These are phyloP conservation scores for Pichia sp. DNA, from an alignment of 1,139 yeast species.

Conservation along the genomic window DNA sequence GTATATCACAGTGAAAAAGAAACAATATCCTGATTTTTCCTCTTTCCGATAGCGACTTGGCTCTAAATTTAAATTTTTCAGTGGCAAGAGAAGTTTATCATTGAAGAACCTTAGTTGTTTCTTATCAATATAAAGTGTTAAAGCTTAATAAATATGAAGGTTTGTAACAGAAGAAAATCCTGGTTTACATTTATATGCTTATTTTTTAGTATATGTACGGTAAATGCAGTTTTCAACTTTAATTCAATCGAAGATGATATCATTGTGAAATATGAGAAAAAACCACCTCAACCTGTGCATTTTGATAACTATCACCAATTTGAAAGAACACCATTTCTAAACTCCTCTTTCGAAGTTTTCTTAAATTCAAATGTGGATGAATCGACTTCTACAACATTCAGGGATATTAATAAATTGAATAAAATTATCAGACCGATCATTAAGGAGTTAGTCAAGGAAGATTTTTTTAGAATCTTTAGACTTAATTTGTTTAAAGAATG, in stretches of 20 bases:
- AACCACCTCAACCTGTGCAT: constrained; percentile 20
- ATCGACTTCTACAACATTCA: constrained; percentile 42
- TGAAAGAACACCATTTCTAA: constrained; percentile 25
- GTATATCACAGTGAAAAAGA: not conserved
- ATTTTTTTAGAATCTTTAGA: constrained; percentile 81
- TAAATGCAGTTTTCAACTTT: not conserved
- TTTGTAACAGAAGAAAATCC: not conserved
- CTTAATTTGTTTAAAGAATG: constrained; percentile 82
- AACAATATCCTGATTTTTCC: not conserved
- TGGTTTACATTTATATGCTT: not conserved
- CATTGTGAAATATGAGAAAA: constrained; percentile 19
- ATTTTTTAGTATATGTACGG: not conserved
- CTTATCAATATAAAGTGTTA: no score
- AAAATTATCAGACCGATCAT: constrained; percentile 46
- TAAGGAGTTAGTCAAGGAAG: constrained; percentile 51
- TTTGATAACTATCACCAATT: constrained; percentile 27
- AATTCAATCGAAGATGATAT: constrained; percentile 11
- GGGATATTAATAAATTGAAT: constrained; percentile 48
- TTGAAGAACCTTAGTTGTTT: not conserved
- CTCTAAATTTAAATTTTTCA: not conserved
- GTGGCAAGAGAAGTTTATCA: not conserved
- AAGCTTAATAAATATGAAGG: not conserved
- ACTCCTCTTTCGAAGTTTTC: constrained; percentile 20
- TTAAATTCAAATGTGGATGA: constrained; percentile 21
- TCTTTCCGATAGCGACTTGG: not conserved